A percentile compares a stretch with the other conserved stretches of the same genome.
Conservation (phyloP, 805 yeast species). For the Candida takata region DNA sequence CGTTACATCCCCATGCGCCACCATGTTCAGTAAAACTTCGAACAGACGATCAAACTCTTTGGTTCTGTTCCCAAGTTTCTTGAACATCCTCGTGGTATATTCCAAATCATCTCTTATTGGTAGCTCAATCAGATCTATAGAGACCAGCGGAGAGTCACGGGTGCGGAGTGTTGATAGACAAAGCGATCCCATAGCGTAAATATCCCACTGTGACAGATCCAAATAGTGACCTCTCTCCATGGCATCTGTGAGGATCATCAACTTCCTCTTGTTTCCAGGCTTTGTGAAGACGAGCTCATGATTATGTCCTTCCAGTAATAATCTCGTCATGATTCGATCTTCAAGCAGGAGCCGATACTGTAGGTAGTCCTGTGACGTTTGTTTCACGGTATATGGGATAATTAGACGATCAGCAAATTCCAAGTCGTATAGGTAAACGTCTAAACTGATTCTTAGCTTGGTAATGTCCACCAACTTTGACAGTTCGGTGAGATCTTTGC, state of each 20-base stretch:
- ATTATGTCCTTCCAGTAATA: slow-evolving; percentile 31
- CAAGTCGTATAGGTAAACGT: slow-evolving; percentile 64
- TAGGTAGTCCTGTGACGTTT: slow-evolving; percentile 23
- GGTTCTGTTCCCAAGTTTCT: slow-evolving; percentile 24
- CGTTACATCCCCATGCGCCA: slow-evolving; percentile 32
- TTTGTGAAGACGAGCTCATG: slow-evolving; percentile 45
- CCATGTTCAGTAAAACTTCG: slow-evolving; percentile 38
- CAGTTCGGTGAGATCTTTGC: slow-evolving; percentile 29
- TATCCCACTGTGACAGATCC: slow-evolving; percentile 61
- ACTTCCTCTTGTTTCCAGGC: slow-evolving; percentile 46
- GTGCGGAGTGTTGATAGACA: too few relatives aligned
- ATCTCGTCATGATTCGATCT: slow-evolving; percentile 45
- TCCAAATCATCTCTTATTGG: slow-evolving; percentile 47
- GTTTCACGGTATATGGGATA: slow-evolving; percentile 35
- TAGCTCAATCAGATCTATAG: slow-evolving; percentile 38
- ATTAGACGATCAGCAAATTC: slow-evolving; percentile 43
- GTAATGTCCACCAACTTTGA: slow-evolving; percentile 58
- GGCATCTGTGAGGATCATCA: slow-evolving; percentile 39
- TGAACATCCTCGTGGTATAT: slow-evolving; percentile 34
- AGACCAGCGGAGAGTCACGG: slow-evolving; percentile 50
- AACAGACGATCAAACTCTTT: slow-evolving; percentile 34
- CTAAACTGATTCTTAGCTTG: slow-evolving; percentile 63
- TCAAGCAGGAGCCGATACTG: slow-evolving; percentile 34
- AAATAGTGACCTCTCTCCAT: slow-evolving; percentile 48
- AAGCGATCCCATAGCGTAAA: slow-evolving; percentile 37